Evolutionary conservation across 805 yeast species (phyloP), one percentile per base, ranked within the genome.

Genomic region (Wickerhamomyces bovis): DNA sequence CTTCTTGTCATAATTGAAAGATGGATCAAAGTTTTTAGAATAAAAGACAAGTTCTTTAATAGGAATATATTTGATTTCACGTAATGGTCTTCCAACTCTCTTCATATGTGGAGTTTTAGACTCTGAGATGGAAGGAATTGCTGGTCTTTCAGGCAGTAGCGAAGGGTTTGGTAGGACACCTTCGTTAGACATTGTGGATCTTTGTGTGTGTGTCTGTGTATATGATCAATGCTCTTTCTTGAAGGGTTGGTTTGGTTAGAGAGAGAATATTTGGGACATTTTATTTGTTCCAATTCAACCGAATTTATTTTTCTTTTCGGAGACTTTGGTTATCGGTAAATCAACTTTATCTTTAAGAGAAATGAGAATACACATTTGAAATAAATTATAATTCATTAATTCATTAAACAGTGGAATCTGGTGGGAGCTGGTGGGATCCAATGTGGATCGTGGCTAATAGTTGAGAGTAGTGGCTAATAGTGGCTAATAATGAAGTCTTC

Each of bases 51-150:
- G 71, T 56, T 63, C 73, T 55, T 64, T 80, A 6, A 78, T 71
- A 13, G 83, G 80, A 28, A 77, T 65, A 52, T 69, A 64, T 47
- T 70, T 71, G 40, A 80, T 72, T 51, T 77, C 80, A 45, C 82
- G 77, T 33, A 71, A 53, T 1, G 77, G 77, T 56, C 76, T 66
- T 8, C 68, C 71, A 2, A 71, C 76, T 51, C 75, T 60, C 41
- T 53, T 58, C 50, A 70, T 21, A 39, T 44, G 39, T 45, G 16
- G n/a, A 41, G 28, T 12, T 39, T 39, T 39, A 18, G 13, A 49
- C 45, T 40, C 44, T 41, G 6, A 53, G 35, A 6, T 52, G 42
- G 1, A 38, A 18, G 15, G 57, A n/a, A 33, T 54, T 6, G 55
- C 55, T 3, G 48, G 47, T 1, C 33, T 41, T 15, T 46, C 44